A percentile compares a stretch with the other conserved stretches of the same genome.
These are phyloP conservation scores for Alternaria viburni DNA, from an alignment of 2,329 filamentous ascomycete species.

Conservation along the genomic window DNA sequence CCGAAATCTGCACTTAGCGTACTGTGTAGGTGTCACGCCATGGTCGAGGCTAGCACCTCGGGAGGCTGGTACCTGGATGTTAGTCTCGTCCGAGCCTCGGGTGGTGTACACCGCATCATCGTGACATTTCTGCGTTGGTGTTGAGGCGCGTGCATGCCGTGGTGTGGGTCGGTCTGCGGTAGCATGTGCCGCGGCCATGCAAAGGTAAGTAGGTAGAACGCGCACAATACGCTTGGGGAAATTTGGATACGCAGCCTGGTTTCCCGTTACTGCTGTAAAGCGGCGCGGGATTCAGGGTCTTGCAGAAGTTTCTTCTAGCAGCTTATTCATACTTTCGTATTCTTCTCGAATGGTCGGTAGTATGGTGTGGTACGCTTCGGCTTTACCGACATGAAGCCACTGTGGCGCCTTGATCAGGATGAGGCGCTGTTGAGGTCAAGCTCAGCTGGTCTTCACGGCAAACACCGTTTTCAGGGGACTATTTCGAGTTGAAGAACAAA, in stretches of 20 bases:
- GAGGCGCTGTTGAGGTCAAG: not conserved
- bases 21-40: not conserved
- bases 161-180: not conserved
- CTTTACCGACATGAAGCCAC: not conserved
- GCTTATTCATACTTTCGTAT: not conserved
- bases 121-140: conserved; percentile 3
- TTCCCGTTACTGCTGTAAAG: not conserved
- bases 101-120: not conserved
- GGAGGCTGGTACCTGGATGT: not conserved
- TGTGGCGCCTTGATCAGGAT: not conserved
- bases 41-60: not conserved
- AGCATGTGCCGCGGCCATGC: not conserved
- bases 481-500: not conserved
- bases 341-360: not conserved
- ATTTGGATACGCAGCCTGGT: not conserved
- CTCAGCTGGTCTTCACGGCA: not conserved
- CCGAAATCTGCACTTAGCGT: not conserved
- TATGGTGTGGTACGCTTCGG: not conserved
- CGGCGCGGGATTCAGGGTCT: not conserved
- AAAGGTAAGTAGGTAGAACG: not conserved
- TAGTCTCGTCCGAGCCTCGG: conserved; percentile 9
- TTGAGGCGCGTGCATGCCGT: conserved; percentile 4
- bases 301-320: not conserved
- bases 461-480: not conserved
- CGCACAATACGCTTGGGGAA: not conserved